Evolutionary conservation across 1,284 basidiomycete genomes (phyloP).

Genomic region (Sanghuangporus sanghuang): DNA sequence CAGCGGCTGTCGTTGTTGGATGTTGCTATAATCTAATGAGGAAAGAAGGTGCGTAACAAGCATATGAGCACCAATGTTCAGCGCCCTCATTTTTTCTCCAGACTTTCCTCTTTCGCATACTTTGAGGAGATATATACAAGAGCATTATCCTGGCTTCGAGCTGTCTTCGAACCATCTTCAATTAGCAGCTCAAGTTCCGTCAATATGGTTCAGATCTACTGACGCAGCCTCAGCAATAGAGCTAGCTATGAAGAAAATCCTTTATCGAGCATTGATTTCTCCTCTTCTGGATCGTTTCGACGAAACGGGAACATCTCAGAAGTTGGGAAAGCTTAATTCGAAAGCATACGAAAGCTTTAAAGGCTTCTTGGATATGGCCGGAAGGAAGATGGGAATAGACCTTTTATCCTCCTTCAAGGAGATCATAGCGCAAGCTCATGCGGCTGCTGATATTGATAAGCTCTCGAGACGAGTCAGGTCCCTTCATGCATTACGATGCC

Average conservation of each 20-base stretch:
- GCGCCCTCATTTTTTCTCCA: conserved; percentile 23
- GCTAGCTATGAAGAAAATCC: conserved; percentile 55
- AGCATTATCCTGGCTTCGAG: conserved; percentile 1
- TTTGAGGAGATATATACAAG: conserved; percentile 21
- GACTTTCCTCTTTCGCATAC: conserved; percentile 38
- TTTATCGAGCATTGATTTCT: conserved; percentile 53
- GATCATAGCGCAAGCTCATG: not conserved
- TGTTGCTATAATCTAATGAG: conserved; percentile 50
- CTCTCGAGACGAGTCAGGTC: conserved; percentile 30
- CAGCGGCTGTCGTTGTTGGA: conserved; percentile 41
- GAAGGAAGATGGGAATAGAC: conserved; percentile 24
- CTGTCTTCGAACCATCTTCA: conserved; percentile 40
- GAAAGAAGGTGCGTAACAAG: conserved; percentile 29
- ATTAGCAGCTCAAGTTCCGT: conserved; percentile 47
- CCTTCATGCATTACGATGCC: conserved; percentile 35
- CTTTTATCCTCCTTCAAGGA: conserved; percentile 14
- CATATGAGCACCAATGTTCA: conserved; percentile 16
- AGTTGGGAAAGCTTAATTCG: conserved; percentile 32
- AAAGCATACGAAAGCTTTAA: conserved; percentile 30
- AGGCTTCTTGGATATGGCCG: conserved; percentile 26
- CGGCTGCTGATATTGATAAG: not conserved
- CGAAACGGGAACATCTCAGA: not conserved
- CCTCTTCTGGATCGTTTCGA: not conserved
- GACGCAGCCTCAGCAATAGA: conserved; percentile 25
- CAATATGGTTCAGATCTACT: conserved; percentile 33